phyloP scores from a whole-genome alignment of 352 stramenopile species.

The Ophiocytium majus region DNA sequence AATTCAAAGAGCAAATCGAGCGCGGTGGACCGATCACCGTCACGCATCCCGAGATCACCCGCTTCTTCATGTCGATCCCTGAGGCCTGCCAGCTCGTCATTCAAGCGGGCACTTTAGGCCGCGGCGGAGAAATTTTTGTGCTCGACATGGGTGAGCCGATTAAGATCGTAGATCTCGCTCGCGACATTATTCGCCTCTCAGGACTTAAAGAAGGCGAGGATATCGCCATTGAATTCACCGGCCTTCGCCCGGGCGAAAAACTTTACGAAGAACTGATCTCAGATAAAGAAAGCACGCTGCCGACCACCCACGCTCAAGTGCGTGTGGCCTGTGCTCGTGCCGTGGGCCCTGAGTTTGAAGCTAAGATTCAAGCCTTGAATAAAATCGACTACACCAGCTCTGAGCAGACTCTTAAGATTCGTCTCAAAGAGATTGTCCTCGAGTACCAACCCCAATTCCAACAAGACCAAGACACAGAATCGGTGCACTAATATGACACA shows the following conservation, averaged over 20 bases:
- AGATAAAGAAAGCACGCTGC: neutral
- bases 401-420: no score
- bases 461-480: no score
- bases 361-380: no score
- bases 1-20: constrained; percentile 7
- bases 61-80: neutral
- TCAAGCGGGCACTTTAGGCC: neutral
- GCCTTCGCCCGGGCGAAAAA: constrained; percentile 1
- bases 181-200: neutral
- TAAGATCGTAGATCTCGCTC: constrained; percentile 7
- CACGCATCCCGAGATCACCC: constrained; percentile 14
- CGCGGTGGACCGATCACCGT: neutral
- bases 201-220: constrained; percentile 13
- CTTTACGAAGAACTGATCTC: constrained; percentile 1
- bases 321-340: no score
- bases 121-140: constrained; percentile 6
- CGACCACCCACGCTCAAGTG: neutral
- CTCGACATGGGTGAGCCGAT: neutral
- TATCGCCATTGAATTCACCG: neutral
- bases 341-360: no score
- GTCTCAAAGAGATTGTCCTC: no score
- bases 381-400: no score
- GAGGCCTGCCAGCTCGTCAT: neutral
- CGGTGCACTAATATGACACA: no score
- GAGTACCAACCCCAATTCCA: no score